Evolutionary conservation across 2,329 filamentous ascomycete genomes (phyloP).

Genomic region (Alternaria angustiovoidea): DNA sequence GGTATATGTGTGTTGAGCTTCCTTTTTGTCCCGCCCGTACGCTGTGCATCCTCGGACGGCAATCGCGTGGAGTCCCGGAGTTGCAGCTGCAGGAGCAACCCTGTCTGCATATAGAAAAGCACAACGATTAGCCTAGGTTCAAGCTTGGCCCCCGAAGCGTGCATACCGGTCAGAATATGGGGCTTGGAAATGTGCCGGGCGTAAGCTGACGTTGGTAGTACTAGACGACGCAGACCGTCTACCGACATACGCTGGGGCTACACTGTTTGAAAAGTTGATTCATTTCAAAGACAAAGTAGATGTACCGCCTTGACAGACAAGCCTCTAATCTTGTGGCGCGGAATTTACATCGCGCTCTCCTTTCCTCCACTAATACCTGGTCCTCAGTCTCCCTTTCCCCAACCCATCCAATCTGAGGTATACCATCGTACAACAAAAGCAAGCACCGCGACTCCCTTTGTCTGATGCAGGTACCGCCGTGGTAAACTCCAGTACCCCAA

Average conservation of each 20-base stretch:
- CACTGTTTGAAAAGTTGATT: background rate
- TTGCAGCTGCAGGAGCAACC: slow-evolving; percentile 9
- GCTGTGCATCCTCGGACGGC: background rate
- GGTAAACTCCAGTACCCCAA: slow-evolving; percentile 3
- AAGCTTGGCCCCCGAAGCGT: background rate
- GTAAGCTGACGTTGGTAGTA: background rate
- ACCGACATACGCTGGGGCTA: background rate
- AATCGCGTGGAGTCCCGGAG: slow-evolving; percentile 17
- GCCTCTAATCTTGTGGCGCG: background rate
- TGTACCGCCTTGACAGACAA: background rate
- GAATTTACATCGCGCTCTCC: background rate
- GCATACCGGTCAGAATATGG: background rate
- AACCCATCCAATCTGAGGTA: slow-evolving; percentile 7
- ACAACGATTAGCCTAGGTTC: background rate
- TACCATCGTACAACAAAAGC: background rate
- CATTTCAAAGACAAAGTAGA: background rate
- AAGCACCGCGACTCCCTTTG: slow-evolving; percentile 2
- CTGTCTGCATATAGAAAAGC: background rate
- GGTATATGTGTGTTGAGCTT: background rate
- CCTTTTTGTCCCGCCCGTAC: background rate
- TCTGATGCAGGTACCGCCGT: background rate
- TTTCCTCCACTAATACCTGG: background rate
- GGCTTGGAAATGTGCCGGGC: background rate
- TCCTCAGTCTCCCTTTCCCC: background rate
- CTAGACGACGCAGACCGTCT: background rate